Percentiles rank a stretch among this genome's conserved stretches.
Conservation (phyloP, 306 rosid species). For the Cicer yamashitae region DNA sequence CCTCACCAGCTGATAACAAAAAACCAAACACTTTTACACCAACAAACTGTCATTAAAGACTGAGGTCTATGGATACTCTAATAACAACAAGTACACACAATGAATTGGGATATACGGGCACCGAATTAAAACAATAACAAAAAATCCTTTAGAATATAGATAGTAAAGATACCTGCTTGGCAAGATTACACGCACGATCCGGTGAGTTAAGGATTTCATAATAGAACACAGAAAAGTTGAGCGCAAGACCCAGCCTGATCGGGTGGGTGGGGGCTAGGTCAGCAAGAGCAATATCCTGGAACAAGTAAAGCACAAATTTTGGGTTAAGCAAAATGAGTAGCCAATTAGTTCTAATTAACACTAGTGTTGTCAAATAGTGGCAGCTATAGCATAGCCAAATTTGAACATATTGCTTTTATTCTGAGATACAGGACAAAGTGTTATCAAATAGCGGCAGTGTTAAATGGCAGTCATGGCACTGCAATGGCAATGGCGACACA, state of each 20-base stretch:
- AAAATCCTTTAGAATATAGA: neutral
- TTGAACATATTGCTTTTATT: too few relatives aligned
- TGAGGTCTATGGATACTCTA: neutral
- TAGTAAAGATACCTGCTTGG: constrained; percentile 69
- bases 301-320: constrained; percentile 1
- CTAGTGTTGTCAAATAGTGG: too few relatives aligned
- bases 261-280: constrained; percentile 94
- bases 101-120: neutral
- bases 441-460: too few relatives aligned
- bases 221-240: constrained; percentile 94
- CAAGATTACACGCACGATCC: constrained; percentile 96
- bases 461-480: too few relatives aligned
- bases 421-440: too few relatives aligned
- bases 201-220: constrained; percentile 98
- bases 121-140: neutral
- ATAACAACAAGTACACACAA: neutral
- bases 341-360: neutral
- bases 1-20: neutral
- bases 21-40: too few relatives aligned
- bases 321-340: neutral
- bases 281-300: constrained; percentile 83
- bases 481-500: too few relatives aligned
- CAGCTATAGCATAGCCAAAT: too few relatives aligned
- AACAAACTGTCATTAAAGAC: neutral
- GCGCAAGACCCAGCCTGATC: constrained; percentile 95